phyloP scores from a whole-genome alignment of 2,329 filamentous ascomycete species.

The Thielaviopsis punctulata region DNA sequence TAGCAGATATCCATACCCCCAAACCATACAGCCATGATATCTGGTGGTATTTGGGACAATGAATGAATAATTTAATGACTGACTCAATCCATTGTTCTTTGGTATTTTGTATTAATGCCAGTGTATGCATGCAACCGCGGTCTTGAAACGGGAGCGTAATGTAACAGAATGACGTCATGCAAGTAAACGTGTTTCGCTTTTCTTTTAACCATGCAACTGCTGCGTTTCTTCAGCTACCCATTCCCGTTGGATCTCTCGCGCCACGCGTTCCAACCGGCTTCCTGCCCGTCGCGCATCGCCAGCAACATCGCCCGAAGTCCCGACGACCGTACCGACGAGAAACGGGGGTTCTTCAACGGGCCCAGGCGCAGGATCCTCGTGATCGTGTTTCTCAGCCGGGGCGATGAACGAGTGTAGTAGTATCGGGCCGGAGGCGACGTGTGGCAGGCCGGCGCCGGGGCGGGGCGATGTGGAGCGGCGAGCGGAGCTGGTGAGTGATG shows the following conservation, averaged over 20 bases:
- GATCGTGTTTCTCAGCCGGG: conserved; percentile 5
- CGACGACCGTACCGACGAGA: conserved; percentile 38
- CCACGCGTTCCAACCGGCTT: conserved; percentile 35
- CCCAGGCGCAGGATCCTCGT: conserved; percentile 17
- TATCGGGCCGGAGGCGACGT: conserved; percentile 2
- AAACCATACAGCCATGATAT: neutral
- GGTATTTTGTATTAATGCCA: too few species aligned
- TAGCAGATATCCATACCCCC: conserved; percentile 13
- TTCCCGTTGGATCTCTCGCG: conserved; percentile 35
- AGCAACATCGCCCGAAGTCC: conserved; percentile 26
- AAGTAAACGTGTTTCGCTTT: too few species aligned
- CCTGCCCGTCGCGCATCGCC: conserved; percentile 36
- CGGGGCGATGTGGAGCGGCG: conserved; percentile 1
- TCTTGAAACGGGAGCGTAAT: too few species aligned
- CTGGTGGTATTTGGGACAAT: neutral
- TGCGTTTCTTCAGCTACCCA: conserved; percentile 25
- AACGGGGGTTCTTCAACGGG: conserved; percentile 24
- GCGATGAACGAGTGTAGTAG: conserved; percentile 11
- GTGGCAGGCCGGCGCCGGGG: neutral
- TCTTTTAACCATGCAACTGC: neutral
- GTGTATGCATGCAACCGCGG: too few species aligned
- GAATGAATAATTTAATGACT: neutral
- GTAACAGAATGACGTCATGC: neutral
- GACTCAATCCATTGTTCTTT: neutral
- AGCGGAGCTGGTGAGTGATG: neutral